Evolutionary conservation across 306 rosid species (phyloP), one percentile per base, ranked within the genome.

Genomic region (Citrullus colocynthis): DNA sequence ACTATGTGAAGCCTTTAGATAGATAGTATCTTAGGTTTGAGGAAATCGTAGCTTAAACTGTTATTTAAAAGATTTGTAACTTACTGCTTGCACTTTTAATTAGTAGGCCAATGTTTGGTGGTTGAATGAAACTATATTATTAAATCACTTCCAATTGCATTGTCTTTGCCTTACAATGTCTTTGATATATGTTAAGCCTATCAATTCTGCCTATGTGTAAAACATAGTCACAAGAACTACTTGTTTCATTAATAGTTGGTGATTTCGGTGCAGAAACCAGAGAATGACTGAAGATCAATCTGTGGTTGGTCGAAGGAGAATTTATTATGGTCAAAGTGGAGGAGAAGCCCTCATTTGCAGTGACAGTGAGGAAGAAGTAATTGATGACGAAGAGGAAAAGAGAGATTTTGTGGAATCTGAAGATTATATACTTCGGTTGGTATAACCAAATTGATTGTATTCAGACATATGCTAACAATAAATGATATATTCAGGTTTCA

Each of bases 251-350:
- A 49, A 66, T 74, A 48, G 34, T 61, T 79, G 76, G 36, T 77
- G 54, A 76, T 80, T 84, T 15, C 77, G 84, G 77, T 80, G 72
- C 89, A 96, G 99, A 89, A 96, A 96, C 84, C 99, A 96, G 83
- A 92, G 99, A 87, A 96, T 96, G 99, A 91, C 97, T 10, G 99
- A 96, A 83, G 99, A 96, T 91, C 99, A 96, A 77, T 96, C 99
- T 4, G 96, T 96, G 52, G 79, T 96, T 41, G 99, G 99, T 84
- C 92, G 99, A 65, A 88, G 99, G 78, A 88, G 99, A 84, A 96
- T 96, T 82, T 96, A 96, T 86, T 96, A 96, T 84, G 99, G 91
- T 80, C 98, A 89, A 89, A 96, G 65, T 84, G 98, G 99, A 69
- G 99, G 98, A 21, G 99, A 96, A 86, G 96, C 99, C 77, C 90